Conservation (phyloP, 371 early-diverging fungal species). For the Mucor mucedo region DNA sequence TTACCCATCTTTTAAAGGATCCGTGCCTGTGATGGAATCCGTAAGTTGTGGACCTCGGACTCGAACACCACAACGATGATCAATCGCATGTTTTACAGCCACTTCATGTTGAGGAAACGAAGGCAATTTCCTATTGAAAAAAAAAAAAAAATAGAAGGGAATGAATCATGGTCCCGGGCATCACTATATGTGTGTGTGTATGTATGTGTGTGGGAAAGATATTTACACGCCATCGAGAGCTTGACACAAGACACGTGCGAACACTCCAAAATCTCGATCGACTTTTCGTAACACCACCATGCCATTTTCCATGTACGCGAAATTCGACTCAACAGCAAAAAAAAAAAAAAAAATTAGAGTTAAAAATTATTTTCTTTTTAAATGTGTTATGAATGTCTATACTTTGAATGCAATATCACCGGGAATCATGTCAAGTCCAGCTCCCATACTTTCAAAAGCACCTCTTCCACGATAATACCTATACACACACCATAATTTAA, state of each 20-base stretch:
- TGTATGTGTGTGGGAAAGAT: no score
- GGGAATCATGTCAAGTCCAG: slow-evolving; percentile 56
- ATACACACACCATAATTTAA: not conserved
- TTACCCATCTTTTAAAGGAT: slow-evolving; percentile 60
- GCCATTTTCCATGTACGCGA: slow-evolving; percentile 51
- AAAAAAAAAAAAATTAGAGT: not conserved
- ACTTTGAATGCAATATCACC: slow-evolving; percentile 67
- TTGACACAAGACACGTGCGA: slow-evolving; percentile 51
- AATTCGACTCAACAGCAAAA: slow-evolving; percentile 43
- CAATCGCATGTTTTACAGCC: slow-evolving; percentile 50
- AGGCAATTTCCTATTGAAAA: slow-evolving; percentile 43
- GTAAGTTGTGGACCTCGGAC: slow-evolving; percentile 54
- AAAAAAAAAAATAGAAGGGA: not conserved
- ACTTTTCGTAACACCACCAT: slow-evolving; percentile 53
- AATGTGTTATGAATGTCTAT: not conserved
- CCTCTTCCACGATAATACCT: slow-evolving; percentile 60
- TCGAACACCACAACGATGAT: slow-evolving; percentile 54
- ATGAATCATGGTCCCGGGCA: not conserved
- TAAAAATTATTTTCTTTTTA: not conserved
- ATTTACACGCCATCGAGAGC: slow-evolving; percentile 48
- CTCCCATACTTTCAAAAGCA: slow-evolving; percentile 64
- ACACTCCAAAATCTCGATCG: slow-evolving; percentile 57
- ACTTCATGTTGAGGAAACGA: slow-evolving; percentile 50
- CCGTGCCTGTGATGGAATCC: slow-evolving; percentile 58
- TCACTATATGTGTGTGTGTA: no score